Evolutionary conservation across 225 moss, liverwort and hornwort species (phyloP).

Genomic region (Bryoerythrophyllum caledonicum): DNA sequence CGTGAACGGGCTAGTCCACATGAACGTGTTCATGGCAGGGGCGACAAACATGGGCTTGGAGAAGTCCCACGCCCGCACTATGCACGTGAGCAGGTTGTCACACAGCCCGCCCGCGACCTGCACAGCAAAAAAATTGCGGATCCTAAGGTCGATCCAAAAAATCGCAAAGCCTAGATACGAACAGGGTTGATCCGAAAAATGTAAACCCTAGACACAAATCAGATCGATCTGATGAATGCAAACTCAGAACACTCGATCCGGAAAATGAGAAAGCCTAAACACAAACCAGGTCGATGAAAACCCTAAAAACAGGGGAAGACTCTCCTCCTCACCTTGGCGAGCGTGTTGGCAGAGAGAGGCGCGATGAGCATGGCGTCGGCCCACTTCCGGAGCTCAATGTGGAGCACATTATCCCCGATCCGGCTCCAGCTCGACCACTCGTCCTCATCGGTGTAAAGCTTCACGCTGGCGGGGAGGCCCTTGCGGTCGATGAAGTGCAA

Average conservation of each 20-base stretch:
- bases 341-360: conserved; percentile 92
- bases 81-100: conserved; percentile 95
- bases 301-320: no score
- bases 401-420: conserved; percentile 91
- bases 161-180: no score
- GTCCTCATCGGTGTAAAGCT: conserved; percentile 82
- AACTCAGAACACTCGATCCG: no score
- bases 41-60: conserved; percentile 91
- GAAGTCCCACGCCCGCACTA: conserved; percentile 98
- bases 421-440: conserved; percentile 94
- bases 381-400: conserved; percentile 93
- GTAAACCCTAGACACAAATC: no score
- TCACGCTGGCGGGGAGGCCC: conserved; percentile 69
- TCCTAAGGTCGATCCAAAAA: background rate
- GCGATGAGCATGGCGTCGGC: conserved; percentile 94
- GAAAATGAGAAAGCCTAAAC: no score
- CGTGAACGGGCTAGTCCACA: conserved; percentile 98
- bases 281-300: no score
- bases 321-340: conserved; percentile 70
- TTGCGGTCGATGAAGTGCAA: conserved; percentile 80
- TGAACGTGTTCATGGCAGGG: conserved; percentile 95
- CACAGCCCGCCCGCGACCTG: conserved; percentile 92
- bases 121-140: background rate
- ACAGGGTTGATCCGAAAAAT: no score
- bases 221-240: no score